Evolutionary conservation across 139 green algal genomes (phyloP).

Genomic region (Zygnema circumcarinatum): DNA sequence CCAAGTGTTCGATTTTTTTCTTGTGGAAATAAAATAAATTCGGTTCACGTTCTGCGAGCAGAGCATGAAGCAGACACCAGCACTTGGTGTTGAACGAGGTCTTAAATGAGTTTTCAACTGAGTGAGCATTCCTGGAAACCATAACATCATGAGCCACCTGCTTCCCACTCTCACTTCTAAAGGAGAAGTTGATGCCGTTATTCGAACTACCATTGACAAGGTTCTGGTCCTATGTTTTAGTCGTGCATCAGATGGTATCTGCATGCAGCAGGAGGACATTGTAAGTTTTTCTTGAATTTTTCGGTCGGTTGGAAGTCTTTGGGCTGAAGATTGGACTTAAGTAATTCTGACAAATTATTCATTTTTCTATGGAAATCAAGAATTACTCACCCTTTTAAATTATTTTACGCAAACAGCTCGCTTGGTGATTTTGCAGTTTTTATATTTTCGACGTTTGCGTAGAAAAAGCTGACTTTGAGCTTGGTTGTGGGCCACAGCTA

Average conservation of each 20-base stretch:
- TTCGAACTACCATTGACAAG: constrained; percentile 49
- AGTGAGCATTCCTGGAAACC: not conserved
- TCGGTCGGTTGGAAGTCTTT: not conserved
- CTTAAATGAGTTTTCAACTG: not conserved
- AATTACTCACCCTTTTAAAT: not conserved
- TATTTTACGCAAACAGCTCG: not conserved
- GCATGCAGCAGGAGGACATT: constrained; percentile 59
- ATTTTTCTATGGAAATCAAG: not conserved
- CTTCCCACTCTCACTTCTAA: constrained; percentile 40
- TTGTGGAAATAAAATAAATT: too few species aligned
- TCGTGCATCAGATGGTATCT: not conserved
- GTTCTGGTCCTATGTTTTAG: constrained; percentile 55
- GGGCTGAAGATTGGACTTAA: not conserved
- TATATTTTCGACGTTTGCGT: too few species aligned
- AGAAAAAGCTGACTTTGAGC: too few species aligned
- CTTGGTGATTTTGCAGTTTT: constrained; percentile 12
- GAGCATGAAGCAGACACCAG: not conserved
- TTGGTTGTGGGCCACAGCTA: too few species aligned
- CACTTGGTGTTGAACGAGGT: not conserved
- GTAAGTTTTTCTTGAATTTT: constrained; percentile 33
- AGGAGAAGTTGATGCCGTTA: constrained; percentile 35
- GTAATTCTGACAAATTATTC: not conserved
- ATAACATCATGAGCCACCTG: constrained; percentile 24
- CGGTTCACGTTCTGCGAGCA: not conserved
- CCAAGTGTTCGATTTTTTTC: too few species aligned